Evolutionary conservation across 306 rosid genomes (phyloP).

Genomic region (Lotus japonicus): DNA sequence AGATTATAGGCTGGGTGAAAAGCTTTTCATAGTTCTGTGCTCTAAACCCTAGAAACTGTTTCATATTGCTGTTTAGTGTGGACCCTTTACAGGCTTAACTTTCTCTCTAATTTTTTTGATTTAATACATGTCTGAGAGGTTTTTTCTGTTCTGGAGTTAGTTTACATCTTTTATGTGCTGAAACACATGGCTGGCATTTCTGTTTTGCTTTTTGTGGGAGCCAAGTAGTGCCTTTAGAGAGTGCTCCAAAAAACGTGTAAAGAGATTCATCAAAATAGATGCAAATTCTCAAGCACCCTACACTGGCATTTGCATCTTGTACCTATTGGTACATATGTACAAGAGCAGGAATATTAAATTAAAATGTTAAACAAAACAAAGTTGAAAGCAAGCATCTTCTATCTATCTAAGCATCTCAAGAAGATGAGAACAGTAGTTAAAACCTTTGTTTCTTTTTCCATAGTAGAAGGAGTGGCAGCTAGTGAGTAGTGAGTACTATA

Average conservation of each 20-base stretch:
- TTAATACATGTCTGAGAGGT: not conserved
- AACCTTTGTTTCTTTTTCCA: constrained; percentile 2
- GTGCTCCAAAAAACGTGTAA: constrained; percentile 31
- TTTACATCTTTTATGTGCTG: constrained; percentile 51
- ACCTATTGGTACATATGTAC: not conserved
- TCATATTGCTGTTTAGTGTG: not conserved
- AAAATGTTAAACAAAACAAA: not conserved
- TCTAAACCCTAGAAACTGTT: constrained; percentile 39
- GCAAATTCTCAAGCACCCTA: not conserved
- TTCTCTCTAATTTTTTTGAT: not conserved
- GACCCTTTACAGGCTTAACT: not conserved
- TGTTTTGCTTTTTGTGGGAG: constrained; percentile 44
- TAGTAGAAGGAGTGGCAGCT: constrained; percentile 8
- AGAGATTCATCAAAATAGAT: constrained; percentile 9
- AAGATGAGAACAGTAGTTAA: not conserved
- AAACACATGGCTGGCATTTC: constrained; percentile 52
- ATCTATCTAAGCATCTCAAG: not conserved
- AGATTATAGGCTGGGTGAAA: not conserved
- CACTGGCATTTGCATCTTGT: constrained; percentile 1
- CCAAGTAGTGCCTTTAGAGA: constrained; percentile 35
- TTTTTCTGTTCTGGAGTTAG: constrained; percentile 47
- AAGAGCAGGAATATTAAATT: not conserved
- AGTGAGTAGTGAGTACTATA: not conserved
- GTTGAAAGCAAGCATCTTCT: not conserved
- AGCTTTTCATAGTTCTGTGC: not conserved